Evolutionary conservation across 148 eudicot species (phyloP), one percentile per base, ranked within the genome.

Genomic region (Suaeda aralocaspica): DNA sequence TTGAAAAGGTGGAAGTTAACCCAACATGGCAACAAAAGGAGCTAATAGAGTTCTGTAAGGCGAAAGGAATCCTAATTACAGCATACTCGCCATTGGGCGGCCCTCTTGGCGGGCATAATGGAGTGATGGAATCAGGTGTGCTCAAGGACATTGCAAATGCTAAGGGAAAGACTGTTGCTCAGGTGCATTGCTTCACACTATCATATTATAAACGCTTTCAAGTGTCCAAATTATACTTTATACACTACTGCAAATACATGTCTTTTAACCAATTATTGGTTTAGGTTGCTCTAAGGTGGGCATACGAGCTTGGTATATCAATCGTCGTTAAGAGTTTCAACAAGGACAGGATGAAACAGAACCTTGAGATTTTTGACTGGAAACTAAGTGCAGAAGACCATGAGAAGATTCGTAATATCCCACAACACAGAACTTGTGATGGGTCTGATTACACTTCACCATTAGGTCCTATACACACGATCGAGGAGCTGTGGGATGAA

Each of bases 11-110:
- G 68, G 93, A 88, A 67, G 84, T 86, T 31, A 86, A 76, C 71
- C 88, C 88, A 25, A 73, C 74, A 57, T 86, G 90, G 87, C 90
- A 86, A 73, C 93, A 86, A 63, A 86, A 79, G 82, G 76, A 88
- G 66, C 82, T 86, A 72, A 81, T 62, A 73, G 79, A 86, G 22
- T 84, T 78, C 79, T 84, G 90, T 73, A 78, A 86, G 70, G 66
- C 49, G 18, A 77, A 84, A 2, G 79, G 77, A 31, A 79, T 86
- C 49, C 42, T 81, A 9, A 87, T 86, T 21, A 73, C 78, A 30
- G 88, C 81, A 53, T 84, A 77, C 68, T 78, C 88, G 44, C 77
- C 85, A 16, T 67, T 88, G 14, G 90, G 93, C 0, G 85, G 82
- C 28, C 81, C 90, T 25, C 64, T 69, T 24, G 79, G 71, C 34